phyloP scores from a whole-genome alignment of 2,329 filamentous ascomycete species.

The Botrytis medusae region DNA sequence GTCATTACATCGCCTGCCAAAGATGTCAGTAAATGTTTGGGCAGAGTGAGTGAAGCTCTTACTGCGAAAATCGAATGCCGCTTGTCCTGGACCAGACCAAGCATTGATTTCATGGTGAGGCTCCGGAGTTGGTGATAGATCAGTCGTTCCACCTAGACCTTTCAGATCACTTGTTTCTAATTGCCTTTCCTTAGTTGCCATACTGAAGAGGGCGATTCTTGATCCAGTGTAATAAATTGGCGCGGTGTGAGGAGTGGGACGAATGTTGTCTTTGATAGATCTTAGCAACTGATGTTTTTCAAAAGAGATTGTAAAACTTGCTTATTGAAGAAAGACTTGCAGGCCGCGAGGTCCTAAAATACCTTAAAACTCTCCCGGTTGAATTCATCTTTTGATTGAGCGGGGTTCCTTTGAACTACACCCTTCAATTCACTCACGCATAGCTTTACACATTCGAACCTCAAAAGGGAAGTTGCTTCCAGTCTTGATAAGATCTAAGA shows the following conservation, averaged over 20 bases:
- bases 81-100: conserved; percentile 38
- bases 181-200: conserved; percentile 2
- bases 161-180: conserved; percentile 17
- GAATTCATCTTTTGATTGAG: not conserved
- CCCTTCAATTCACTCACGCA: not conserved
- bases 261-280: conserved; percentile 13
- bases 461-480: conserved; percentile 12
- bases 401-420: not conserved
- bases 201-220: not conserved
- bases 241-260: not conserved
- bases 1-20: conserved; percentile 65
- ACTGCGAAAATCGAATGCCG: conserved; percentile 41
- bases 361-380: not conserved
- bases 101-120: conserved; percentile 29
- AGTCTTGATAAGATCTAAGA: conserved; percentile 8
- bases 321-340: not conserved
- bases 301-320: conserved; percentile 1
- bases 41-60: conserved; percentile 16
- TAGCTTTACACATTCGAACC: not conserved
- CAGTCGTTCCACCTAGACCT: conserved; percentile 26
- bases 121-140: conserved; percentile 23
- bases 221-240: not conserved
- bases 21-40: not conserved
- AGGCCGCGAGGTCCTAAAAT: not conserved
- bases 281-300: conserved; percentile 7